Evolutionary conservation across 2,329 filamentous ascomycete genomes (phyloP).

Genomic region (Talaromyces sp.): DNA sequence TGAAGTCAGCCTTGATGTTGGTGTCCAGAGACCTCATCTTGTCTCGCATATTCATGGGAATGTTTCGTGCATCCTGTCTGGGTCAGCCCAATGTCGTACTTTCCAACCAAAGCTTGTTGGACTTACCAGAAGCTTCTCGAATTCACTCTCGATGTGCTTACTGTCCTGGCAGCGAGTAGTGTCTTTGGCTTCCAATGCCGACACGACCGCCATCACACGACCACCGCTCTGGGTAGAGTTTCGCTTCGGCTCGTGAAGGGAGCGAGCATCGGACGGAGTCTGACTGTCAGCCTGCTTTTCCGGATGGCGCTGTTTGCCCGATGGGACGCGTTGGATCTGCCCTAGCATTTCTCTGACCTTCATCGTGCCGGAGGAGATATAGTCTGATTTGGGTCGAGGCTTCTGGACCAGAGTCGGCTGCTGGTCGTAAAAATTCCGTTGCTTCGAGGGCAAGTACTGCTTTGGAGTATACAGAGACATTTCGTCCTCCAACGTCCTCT

Average conservation of each 20-base stretch:
- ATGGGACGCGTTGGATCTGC: conserved; percentile 26
- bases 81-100: conserved; percentile 35
- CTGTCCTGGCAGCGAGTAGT: conserved; percentile 45
- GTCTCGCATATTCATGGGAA: conserved; percentile 87
- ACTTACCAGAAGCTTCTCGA: conserved; percentile 58
- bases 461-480: conserved; percentile 57
- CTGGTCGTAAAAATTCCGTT: conserved; percentile 58
- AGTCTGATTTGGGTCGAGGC: conserved; percentile 52
- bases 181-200: conserved; percentile 57
- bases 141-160: conserved; percentile 58
- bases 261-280: conserved; percentile 35
- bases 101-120: conserved; percentile 51
- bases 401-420: conserved; percentile 45
- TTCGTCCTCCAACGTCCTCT: conserved; percentile 50
- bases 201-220: conserved; percentile 63
- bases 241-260: conserved; percentile 27
- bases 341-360: conserved; percentile 37
- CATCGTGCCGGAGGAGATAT: conserved; percentile 41
- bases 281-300: conserved; percentile 25
- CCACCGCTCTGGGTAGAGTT: conserved; percentile 45
- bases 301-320: conserved; percentile 23
- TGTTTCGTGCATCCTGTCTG: conserved; percentile 78
- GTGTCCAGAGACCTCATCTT: conserved; percentile 89
- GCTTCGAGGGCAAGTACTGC: conserved; percentile 59
- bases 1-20: conserved; percentile 92